These are phyloP conservation scores for Raddia guianensis DNA, from an alignment of 176 grass and related monocot species.

Conservation along the genomic window DNA sequence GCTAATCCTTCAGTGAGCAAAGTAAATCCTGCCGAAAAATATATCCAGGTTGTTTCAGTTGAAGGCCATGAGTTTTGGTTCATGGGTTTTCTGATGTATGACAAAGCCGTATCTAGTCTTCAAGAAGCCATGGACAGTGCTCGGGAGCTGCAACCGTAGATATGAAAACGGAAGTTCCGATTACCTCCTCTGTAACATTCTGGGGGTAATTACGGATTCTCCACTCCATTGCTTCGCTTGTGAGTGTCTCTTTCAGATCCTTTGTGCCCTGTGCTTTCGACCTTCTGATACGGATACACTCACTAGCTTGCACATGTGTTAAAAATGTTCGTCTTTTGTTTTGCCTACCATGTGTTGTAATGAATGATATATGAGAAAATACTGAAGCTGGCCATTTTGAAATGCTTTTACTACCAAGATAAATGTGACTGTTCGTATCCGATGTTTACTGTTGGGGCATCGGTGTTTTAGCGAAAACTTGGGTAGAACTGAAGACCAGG, in stretches of 20 bases:
- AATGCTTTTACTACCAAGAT: constrained; percentile 20
- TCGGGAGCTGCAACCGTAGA: constrained; percentile 67
- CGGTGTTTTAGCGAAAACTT: neutral
- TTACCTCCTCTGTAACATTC: constrained; percentile 6
- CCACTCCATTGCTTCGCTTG: constrained; percentile 1
- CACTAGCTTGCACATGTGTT: constrained; percentile 43
- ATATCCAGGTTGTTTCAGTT: constrained; percentile 79
- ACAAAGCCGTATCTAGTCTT: constrained; percentile 64
- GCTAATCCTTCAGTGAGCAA: constrained; percentile 89
- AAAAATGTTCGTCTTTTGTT: constrained; percentile 39
- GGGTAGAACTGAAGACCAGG: neutral
- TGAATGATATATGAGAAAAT: constrained; percentile 47
- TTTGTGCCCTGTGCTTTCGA: neutral
- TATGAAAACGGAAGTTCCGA: neutral
- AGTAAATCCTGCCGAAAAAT: constrained; percentile 72
- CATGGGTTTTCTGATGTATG: constrained; percentile 84
- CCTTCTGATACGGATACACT: constrained; percentile 31
- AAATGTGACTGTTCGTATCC: constrained; percentile 17
- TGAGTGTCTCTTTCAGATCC: constrained; percentile 47
- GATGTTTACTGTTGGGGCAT: neutral
- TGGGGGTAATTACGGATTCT: constrained; percentile 5
- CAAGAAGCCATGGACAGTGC: constrained; percentile 70
- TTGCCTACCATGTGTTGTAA: constrained; percentile 41
- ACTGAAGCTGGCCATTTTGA: constrained; percentile 33
- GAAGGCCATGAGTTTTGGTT: constrained; percentile 93